A percentile compares a stretch with the other conserved stretches of the same genome.
These are phyloP conservation scores for Macaranga tanarius DNA, from an alignment of 441 rosid species.

Conservation along the genomic window DNA sequence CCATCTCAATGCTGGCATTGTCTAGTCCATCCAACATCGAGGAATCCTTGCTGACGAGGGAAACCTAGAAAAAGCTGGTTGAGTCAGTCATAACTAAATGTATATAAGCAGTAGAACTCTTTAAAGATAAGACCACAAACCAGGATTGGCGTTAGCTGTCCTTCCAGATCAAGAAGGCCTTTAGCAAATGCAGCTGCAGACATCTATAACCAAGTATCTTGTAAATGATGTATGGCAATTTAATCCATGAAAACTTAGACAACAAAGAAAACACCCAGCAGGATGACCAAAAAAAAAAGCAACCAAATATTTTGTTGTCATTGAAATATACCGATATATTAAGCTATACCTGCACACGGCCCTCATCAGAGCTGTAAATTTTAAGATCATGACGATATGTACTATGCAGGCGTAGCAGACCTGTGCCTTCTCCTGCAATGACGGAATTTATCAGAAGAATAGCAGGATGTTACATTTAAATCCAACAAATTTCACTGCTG, in stretches of 20 bases:
- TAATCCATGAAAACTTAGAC: slow-evolving; percentile 3
- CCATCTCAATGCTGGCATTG: slow-evolving; percentile 94
- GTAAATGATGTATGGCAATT: slow-evolving; percentile 19
- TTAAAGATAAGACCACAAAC: slow-evolving; percentile 40
- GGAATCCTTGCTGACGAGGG: slow-evolving; percentile 99
- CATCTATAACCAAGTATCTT: slow-evolving; percentile 61
- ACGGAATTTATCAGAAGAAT: slow-evolving; percentile 26
- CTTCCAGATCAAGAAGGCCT: slow-evolving; percentile 99
- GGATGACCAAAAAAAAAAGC: slow-evolving; percentile 7
- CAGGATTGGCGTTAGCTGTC: slow-evolving; percentile 98
- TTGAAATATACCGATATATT: neutral
- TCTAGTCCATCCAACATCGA: slow-evolving; percentile 99
- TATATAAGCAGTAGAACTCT: slow-evolving; percentile 24
- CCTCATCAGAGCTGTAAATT: slow-evolving; percentile 99
- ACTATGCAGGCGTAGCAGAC: slow-evolving; percentile 98
- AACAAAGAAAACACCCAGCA: slow-evolving; percentile 21
- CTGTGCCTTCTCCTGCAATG: slow-evolving; percentile 96
- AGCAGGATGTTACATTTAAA: slow-evolving; percentile 8
- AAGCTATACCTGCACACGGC: slow-evolving; percentile 91
- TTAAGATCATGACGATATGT: slow-evolving; percentile 99
- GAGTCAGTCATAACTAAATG: slow-evolving; percentile 23
- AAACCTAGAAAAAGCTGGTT: slow-evolving; percentile 59
- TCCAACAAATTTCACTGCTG: neutral
- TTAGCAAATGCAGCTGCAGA: slow-evolving; percentile 99
- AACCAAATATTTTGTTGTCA: slow-evolving; percentile 6